Base-by-base conservation (phyloP, 139 green algal genomes). In the Chlorella sp. region DNA sequence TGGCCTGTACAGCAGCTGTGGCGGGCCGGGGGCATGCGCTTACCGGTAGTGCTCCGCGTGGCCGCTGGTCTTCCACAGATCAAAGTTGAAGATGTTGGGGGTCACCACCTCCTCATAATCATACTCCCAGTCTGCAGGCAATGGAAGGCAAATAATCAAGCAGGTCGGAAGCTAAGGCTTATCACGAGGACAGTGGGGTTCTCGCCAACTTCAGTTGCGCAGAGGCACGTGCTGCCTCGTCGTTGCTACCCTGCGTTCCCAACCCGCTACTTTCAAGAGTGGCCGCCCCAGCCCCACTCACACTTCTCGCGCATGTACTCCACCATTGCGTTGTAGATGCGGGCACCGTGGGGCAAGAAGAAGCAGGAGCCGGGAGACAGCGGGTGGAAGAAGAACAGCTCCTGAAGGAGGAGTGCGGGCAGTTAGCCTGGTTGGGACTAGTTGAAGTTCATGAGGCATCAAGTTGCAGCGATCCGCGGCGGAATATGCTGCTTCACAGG, bases 1-100 rank as follows among this genome's bases (percentile, higher is more conserved):
- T 21, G 51, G 51, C 51, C 21, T 9, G 15, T 23, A 2, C 51
- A 60, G 51, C 51, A 60, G 51, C 18, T 60, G 2, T 4, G 21
- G 51, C 51, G 15, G 51, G n/a, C n/a, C n/a, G n/a, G n/a, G n/a
- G 2, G 51, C 11, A 20, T 5, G 63, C 20, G 11, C 75, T 12
- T 38, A 82, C 76, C 95, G 95, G 92, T 99, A 99, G 91, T 99
- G 97, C 60, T 94, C 96, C 4, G 97, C 96, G 87, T 99, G 97
- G 23, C 97, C 97, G 21, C 85, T 95, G 17, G 92, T 99, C 79
- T 95, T 93, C 97, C 97, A 99, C 44, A 99, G 90, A 78, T 99
- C 95, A 82, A 99, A 97, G 92, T 99, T 99, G 94, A 95, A 99
- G 72, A 99, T 97, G 93, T 99, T 99, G 85, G 97, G 97, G 0